These are phyloP conservation scores for Scheffersomyces lignosus DNA, from an alignment of 805 yeast genomes.

Conservation along the genomic window DNA sequence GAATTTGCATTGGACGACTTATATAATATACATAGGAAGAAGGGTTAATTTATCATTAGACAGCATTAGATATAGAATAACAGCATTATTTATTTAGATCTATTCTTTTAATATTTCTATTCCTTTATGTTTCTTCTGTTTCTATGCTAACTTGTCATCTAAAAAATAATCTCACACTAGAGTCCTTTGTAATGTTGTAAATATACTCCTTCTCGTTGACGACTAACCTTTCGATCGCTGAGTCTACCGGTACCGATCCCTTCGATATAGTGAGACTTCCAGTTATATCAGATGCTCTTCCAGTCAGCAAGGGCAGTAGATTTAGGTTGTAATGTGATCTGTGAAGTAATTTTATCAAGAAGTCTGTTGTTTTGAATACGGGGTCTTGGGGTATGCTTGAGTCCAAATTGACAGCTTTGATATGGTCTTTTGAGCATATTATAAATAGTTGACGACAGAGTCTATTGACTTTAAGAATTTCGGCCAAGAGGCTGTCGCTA, in stretches of 20 bases:
- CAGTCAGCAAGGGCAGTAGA: slow-evolving; percentile 70
- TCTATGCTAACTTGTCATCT: slow-evolving; percentile 24
- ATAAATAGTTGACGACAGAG: slow-evolving; percentile 35
- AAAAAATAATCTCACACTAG: slow-evolving; percentile 44
- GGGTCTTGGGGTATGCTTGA: slow-evolving; percentile 25
- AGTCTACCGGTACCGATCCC: slow-evolving; percentile 48
- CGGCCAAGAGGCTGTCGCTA: slow-evolving; percentile 33
- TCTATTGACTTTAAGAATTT: slow-evolving; percentile 33
- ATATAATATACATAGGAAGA: slow-evolving; percentile 47
- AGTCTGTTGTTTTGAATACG: slow-evolving; percentile 45
- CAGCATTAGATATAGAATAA: too few relatives aligned
- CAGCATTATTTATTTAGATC: too few relatives aligned
- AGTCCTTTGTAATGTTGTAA: slow-evolving; percentile 58
- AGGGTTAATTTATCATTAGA: slow-evolving; percentile 5
- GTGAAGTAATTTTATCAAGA: slow-evolving; percentile 49
- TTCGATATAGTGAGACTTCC: slow-evolving; percentile 63
- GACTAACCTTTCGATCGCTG: slow-evolving; percentile 10
- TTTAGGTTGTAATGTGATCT: slow-evolving; percentile 53
- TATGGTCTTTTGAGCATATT: slow-evolving; percentile 34
- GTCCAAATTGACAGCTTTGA: slow-evolving; percentile 31
- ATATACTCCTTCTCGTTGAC: slow-evolving; percentile 64
- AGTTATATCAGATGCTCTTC: slow-evolving; percentile 79
- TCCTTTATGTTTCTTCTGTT: too few relatives aligned
- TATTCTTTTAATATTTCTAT: too few relatives aligned
- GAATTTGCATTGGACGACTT: slow-evolving; percentile 85